Base-by-base conservation (phyloP, 768 basidiomycete species). In the Suillus spraguei region DNA sequence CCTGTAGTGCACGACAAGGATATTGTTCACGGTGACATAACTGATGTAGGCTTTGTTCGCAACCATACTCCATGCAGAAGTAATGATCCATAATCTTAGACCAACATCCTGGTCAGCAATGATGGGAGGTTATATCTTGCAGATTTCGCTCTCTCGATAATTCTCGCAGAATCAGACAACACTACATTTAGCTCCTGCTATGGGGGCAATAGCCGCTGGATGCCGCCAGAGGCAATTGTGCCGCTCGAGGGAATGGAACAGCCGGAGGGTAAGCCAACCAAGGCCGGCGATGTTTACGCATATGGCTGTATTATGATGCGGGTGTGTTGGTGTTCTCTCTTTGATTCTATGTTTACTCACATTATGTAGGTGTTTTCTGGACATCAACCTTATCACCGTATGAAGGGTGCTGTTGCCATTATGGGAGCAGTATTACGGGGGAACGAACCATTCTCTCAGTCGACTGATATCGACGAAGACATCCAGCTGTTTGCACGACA, bases 401-500 rank as follows among this genome's bases (percentile, higher is more conserved):
- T n/a, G 0, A 1, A 4, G 4, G 1, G 4, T 1, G 1, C 5
- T n/a, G 0, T 44, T 0, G 20, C 9, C 3, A 9, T 44, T n/a
- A n/a, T 44, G 0, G 0, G 6, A n/a, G 42, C 20, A 10, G 0
- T 10, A 4, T 0, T 4, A 4, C 4, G 9, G 4, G 42, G 42
- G 42, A 4, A 0, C 42, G 3, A 44, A 44, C 42, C 42, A 17
- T 44, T 44, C 42, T n/a, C 20, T 9, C 42, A 4, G 1, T 44
- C 20, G 20, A 17, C 42, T 44, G 9, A 9, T 44, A 3, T 44
- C 5, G 9, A 5, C 44, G n/a, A 44, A n/a, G 44, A n/a, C 1
- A 44, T 44, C 0, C 10, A 5, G 10, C 9, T 0, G 44, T 4
- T n/a, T 7, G 44, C n/a, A 8, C 44, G 4, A 44, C 3, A 0